Evolutionary conservation across 768 basidiomycete species (phyloP), one percentile per base, ranked within the genome.

Genomic region (Candolleomyces eurysporus): DNA sequence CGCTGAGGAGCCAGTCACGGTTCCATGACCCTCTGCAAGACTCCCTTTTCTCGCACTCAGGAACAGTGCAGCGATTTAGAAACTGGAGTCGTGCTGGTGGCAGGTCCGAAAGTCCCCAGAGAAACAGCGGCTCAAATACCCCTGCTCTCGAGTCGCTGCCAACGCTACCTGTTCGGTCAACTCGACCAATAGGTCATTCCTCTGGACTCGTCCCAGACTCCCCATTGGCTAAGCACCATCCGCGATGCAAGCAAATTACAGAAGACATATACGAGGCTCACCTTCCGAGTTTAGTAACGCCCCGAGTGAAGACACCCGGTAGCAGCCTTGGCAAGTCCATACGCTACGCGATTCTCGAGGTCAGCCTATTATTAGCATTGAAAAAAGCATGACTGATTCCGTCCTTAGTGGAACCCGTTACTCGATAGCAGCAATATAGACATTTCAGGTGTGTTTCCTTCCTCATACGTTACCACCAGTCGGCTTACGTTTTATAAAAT

Each of bases 21-120:
- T 98, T 98, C 68, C 92, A 98, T 73, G 96, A 98, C 65, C 96
- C 95, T 4, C 75, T 87, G 22, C 89, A 91, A 71, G 88, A 92
- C 62, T 95, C 94, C 0, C 75, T 96, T 22, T 94, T 92, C 68
- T 92, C 92, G 0, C 84, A 93, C 65, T 84, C 92, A 0, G 77
- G 79, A 7, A 90, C 92, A 21, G 88, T 95, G 8, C 85, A 89
- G 69, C 87, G 90, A 5, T 96, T 88, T 70, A 79, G 90, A 61
- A 79, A 86, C 60, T 96, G 94, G 90, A 88, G 82, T 64, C 79
- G 67, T 57, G 73, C 75, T 32, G 86, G 82, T 63, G 89, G 87
- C 8, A 81, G 83, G 64, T 83, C 84, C 40, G 60, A 63, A 46
- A 87, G 76, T 61, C 82, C 85, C 2, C 72, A 71, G 36, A 57